Evolutionary conservation across 1,284 basidiomycete species (phyloP).

Genomic region (Cryptococcus amylolentus): DNA sequence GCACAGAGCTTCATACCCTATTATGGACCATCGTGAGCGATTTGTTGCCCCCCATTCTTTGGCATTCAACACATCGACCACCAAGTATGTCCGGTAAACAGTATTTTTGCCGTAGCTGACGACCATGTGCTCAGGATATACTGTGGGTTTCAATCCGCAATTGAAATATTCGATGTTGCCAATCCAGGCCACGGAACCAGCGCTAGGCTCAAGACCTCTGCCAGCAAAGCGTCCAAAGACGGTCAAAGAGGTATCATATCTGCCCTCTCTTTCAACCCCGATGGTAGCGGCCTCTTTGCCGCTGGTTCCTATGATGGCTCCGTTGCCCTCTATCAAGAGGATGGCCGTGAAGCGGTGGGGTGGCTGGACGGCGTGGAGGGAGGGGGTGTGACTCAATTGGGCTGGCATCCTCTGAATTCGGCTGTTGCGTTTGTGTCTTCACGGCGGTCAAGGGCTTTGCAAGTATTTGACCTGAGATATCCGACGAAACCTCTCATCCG

Average conservation of each 20-base stretch:
- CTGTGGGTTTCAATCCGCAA: conserved; percentile 82
- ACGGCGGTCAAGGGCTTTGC: conserved; percentile 62
- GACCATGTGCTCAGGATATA: conserved; percentile 54
- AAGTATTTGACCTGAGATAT: conserved; percentile 73
- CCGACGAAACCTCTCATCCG: conserved; percentile 44
- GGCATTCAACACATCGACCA: conserved; percentile 65
- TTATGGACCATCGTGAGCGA: conserved; percentile 84
- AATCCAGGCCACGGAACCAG: conserved; percentile 46
- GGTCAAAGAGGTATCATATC: conserved; percentile 87
- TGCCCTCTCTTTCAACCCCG: conserved; percentile 68
- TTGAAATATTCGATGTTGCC: conserved; percentile 78
- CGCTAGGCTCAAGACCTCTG: conserved; percentile 67
- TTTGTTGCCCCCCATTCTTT: conserved; percentile 78
- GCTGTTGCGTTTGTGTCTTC: conserved; percentile 75
- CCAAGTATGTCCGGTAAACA: conserved; percentile 56
- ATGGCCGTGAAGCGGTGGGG: conserved; percentile 52
- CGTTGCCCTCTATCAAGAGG: conserved; percentile 71
- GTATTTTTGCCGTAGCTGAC: background rate
- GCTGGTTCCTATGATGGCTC: conserved; percentile 61
- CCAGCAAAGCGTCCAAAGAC: conserved; percentile 71
- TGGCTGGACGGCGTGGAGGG: conserved; percentile 61
- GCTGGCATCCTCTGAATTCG: conserved; percentile 70
- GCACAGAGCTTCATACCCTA: conserved; percentile 84
- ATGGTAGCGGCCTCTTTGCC: conserved; percentile 67
- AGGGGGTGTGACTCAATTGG: conserved; percentile 70